Conservation (phyloP, 2,329 filamentous ascomycete genomes). For the Pseudogymnoascus destructans region DNA sequence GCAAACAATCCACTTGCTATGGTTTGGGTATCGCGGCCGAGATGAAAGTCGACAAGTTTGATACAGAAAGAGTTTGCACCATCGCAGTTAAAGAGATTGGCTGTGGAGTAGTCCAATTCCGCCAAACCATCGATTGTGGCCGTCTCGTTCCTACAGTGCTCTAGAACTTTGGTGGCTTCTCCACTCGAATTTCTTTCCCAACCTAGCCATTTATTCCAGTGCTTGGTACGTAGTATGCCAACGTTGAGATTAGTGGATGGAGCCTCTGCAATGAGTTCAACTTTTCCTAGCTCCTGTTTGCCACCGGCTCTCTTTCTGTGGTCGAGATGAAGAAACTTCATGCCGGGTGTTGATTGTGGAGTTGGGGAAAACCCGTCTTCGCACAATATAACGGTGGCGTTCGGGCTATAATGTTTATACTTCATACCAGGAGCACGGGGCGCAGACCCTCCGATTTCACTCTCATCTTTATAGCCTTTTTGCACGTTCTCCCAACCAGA, state of each 20-base stretch:
- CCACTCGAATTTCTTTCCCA: constrained; percentile 10
- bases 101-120: neutral
- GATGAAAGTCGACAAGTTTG: constrained; percentile 47
- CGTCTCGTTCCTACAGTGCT: neutral
- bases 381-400: constrained; percentile 72
- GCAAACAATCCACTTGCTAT: constrained; percentile 85
- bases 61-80: constrained; percentile 11
- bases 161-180: neutral
- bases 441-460: constrained; percentile 48
- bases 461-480: constrained; percentile 66
- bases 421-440: constrained; percentile 96
- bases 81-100: neutral
- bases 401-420: constrained; percentile 94
- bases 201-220: constrained; percentile 26
- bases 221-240: constrained; percentile 30
- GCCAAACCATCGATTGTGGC: neutral
- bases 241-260: constrained; percentile 17
- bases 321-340: neutral
- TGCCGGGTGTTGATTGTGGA: neutral
- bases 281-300: neutral
- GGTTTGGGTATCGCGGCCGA: constrained; percentile 56
- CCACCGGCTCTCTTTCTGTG: too few relatives aligned
- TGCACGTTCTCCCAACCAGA: constrained; percentile 69
- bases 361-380: constrained; percentile 34
- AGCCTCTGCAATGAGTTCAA: constrained; percentile 5